Percentiles rank a stretch among this genome's conserved stretches.
Conservation (phyloP, 202 grass and related monocot genomes). For the Zoysia matrella region DNA sequence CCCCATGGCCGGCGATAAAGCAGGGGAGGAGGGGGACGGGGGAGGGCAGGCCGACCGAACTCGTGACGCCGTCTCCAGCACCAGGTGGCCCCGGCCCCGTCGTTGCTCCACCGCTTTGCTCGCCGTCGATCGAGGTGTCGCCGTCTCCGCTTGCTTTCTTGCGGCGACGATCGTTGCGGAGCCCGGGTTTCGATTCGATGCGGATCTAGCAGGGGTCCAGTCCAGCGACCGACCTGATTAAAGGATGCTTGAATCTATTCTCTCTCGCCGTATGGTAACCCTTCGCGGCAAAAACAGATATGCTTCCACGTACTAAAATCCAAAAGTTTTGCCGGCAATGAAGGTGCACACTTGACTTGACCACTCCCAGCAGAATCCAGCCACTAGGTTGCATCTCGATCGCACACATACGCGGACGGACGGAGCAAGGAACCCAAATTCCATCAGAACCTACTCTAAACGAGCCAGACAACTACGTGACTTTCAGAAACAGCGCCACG, state of each 20-base stretch:
- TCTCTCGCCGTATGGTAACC: background rate
- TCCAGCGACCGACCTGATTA: too few species aligned
- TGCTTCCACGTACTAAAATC: background rate
- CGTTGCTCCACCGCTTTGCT: slow-evolving; percentile 32
- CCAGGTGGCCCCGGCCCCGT: background rate
- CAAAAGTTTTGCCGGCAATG: slow-evolving; percentile 27
- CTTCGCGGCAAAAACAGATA: background rate
- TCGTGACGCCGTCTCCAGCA: slow-evolving; percentile 22
- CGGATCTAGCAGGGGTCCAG: too few species aligned
- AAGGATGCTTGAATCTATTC: background rate
- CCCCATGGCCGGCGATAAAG: slow-evolving; percentile 41
- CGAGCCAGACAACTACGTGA: background rate
- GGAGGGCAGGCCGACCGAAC: slow-evolving; percentile 25
- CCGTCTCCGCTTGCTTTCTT: slow-evolving; percentile 23
- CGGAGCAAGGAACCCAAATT: slow-evolving; percentile 30
- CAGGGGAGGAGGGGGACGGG: background rate
- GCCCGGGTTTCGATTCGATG: slow-evolving; percentile 27
- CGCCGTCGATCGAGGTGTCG: slow-evolving; percentile 26
- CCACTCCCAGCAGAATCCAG: background rate
- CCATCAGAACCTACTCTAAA: slow-evolving; percentile 27
- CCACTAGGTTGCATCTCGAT: slow-evolving; percentile 31
- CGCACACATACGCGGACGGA: slow-evolving; percentile 24
- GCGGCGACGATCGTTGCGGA: slow-evolving; percentile 26
- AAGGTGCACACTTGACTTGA: background rate
- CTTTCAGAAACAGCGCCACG: background rate